A percentile compares a stretch with the other conserved stretches of the same genome.
These are phyloP conservation scores for Sugiyamaella xylanicola DNA, from an alignment of 1,139 yeast species.

Conservation along the genomic window DNA sequence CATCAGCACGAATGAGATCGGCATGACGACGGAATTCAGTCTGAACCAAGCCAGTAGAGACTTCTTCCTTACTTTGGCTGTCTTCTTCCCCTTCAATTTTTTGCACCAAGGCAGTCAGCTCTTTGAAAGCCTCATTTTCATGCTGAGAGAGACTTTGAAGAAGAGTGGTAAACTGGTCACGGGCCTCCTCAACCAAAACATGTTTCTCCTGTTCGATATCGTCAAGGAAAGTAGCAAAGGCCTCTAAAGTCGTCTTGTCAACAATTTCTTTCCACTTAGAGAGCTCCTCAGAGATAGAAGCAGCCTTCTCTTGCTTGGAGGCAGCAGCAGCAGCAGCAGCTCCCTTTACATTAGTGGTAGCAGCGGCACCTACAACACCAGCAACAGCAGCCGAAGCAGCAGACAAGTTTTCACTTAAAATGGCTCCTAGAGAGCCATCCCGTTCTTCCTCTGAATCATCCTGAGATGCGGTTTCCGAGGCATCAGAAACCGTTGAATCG, in stretches of 20 bases:
- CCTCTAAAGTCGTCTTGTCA: constrained; percentile 38
- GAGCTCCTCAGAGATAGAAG: constrained; percentile 23
- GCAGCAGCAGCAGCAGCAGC: constrained; percentile 8
- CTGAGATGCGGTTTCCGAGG: too few relatives aligned
- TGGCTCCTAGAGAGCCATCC: neutral
- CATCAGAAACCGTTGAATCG: too few relatives aligned
- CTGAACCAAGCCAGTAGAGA: constrained; percentile 34
- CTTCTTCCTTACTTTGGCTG: constrained; percentile 11
- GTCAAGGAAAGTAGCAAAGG: constrained; percentile 37
- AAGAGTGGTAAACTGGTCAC: constrained; percentile 35
- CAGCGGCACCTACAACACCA: neutral
- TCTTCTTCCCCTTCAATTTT: constrained; percentile 25
- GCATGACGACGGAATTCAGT: constrained; percentile 36
- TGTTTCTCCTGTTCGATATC: constrained; percentile 40
- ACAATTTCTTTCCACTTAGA: constrained; percentile 37
- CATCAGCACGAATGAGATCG: constrained; percentile 36
- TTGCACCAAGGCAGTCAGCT: constrained; percentile 28
- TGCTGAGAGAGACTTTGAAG: constrained; percentile 31
- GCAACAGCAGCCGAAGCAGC: constrained; percentile 9
- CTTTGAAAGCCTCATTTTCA: constrained; percentile 29
- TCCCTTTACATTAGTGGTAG: constrained; percentile 1
- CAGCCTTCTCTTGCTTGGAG: constrained; percentile 11
- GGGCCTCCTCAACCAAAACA: constrained; percentile 28
- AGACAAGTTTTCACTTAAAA: neutral
- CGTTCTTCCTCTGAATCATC: too few relatives aligned